Conservation (phyloP, 768 basidiomycete species). For the Kwoniella dendrophila region DNA sequence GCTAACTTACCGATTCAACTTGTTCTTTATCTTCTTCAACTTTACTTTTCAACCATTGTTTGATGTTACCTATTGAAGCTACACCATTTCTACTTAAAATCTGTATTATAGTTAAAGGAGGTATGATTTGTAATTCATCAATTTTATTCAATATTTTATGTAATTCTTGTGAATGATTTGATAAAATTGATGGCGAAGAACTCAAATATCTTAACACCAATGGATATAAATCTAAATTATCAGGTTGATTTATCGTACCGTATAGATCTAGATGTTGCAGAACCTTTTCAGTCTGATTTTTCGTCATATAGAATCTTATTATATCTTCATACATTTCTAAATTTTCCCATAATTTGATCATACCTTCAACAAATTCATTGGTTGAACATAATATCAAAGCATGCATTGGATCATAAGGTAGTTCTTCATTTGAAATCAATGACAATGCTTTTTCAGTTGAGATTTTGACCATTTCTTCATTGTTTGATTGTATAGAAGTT, state of each 20-base stretch:
- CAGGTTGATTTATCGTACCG: conserved; percentile 59
- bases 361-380: conserved; percentile 74
- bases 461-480: conserved; percentile 17
- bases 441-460: conserved; percentile 71
- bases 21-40: conserved; percentile 74
- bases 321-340: conserved; percentile 97
- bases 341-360: conserved; percentile 88
- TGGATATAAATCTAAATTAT: conserved; percentile 76
- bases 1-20: conserved; percentile 71
- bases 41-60: conserved; percentile 82
- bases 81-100: conserved; percentile 84
- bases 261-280: conserved; percentile 74
- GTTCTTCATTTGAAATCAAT: conserved; percentile 62
- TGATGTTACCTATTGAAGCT: conserved; percentile 86
- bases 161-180: conserved; percentile 72
- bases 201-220: conserved; percentile 88
- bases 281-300: conserved; percentile 65
- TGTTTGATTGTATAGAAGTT: conserved; percentile 59
- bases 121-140: conserved; percentile 78
- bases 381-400: conserved; percentile 94
- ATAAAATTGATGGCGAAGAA: conserved; percentile 71
- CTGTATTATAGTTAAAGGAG: conserved; percentile 86
- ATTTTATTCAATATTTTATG: conserved; percentile 72
- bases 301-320: conserved; percentile 87
- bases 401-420: conserved; percentile 84